Evolutionary conservation across 768 basidiomycete genomes (phyloP), one percentile per base, ranked within the genome.

Genomic region (Albatrellus ellisii): DNA sequence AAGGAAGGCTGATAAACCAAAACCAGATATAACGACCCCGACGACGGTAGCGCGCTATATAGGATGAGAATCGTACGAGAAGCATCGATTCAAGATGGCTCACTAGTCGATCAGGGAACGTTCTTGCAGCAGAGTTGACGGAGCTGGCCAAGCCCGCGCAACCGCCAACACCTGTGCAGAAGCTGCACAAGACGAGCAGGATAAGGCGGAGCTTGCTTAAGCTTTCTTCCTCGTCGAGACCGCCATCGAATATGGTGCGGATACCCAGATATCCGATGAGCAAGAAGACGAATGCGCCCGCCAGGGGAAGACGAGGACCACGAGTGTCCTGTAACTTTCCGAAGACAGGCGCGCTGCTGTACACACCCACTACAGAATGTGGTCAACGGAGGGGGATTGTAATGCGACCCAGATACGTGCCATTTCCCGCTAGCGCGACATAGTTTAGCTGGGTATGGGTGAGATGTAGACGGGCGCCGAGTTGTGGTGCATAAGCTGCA

Each of bases 401-500:
- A n/a, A n/a, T n/a, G n/a, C n/a, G n/a, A n/a, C n/a, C n/a, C n/a
- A n/a, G n/a, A n/a, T n/a, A 48, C 77, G 45, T 52, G 87, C 83
- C 55, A 51, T 81, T 87, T n/a, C 76, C 82, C 1, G 78, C 80
- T 14, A 83, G 63, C 12, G 75, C 88, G 14, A 92, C 72, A 27
- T 90, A 58, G 51, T 94, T 92, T 26, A 88, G 65, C 44, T 83
- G 75, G 0, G 89, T 92, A 42, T 91, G 83, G 3, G 73, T 71
- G 39, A 92, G 72, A 35, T 69, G 64, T 12, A 94, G 70, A 29
- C 76, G 72, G n/a, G 76, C 61, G 1, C 83, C 85, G 4, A 94
- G 70, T 56, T 94, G 89, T 0, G 90, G 89, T 1, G 83, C 76
- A 56, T 91, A 95, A 15, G 87, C 89, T 79, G 46, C 1, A 46